Percentiles rank a stretch among this genome's conserved stretches.
Conservation (phyloP, 176 grass and related monocot genomes). For the Ananas comosus region DNA sequence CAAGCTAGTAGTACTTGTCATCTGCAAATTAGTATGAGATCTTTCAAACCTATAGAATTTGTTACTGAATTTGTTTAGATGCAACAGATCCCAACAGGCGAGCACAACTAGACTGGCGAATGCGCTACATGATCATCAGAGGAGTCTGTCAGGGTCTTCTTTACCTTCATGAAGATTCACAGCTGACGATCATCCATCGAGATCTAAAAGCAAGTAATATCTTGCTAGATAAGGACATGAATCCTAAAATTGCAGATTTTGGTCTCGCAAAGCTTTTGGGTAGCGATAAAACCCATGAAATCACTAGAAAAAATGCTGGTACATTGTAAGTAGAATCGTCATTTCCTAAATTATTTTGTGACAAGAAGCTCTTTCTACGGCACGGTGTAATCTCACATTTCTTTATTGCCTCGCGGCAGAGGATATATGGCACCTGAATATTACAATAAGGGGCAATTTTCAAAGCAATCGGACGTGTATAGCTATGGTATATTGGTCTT, state of each 20-base stretch:
- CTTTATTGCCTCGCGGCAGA: slow-evolving; percentile 8
- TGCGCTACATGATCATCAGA: slow-evolving; percentile 40
- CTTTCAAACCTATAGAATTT: background rate
- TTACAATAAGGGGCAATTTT: slow-evolving; percentile 33
- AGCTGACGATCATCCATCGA: slow-evolving; percentile 36
- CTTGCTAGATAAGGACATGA: slow-evolving; percentile 46
- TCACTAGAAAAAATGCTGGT: slow-evolving; percentile 39
- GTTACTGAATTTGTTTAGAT: background rate
- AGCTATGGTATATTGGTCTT: slow-evolving; percentile 44
- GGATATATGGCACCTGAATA: slow-evolving; percentile 71
- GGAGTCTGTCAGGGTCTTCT: slow-evolving; percentile 39
- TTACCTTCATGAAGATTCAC: slow-evolving; percentile 59
- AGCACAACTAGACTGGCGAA: slow-evolving; percentile 20
- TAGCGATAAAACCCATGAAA: slow-evolving; percentile 17
- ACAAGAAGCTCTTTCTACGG: background rate
- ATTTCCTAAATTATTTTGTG: background rate
- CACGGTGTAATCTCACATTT: background rate
- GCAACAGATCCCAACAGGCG: slow-evolving; percentile 21
- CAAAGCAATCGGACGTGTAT: slow-evolving; percentile 43
- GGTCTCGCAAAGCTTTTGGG: slow-evolving; percentile 45
- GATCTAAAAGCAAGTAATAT: slow-evolving; percentile 51
- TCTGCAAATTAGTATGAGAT: background rate
- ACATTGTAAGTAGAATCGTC: slow-evolving; percentile 23
- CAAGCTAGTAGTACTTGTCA: too few species aligned
- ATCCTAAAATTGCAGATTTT: slow-evolving; percentile 59